These are phyloP conservation scores for Candida sp. DNA, from an alignment of 1,139 yeast genomes.

Conservation along the genomic window DNA sequence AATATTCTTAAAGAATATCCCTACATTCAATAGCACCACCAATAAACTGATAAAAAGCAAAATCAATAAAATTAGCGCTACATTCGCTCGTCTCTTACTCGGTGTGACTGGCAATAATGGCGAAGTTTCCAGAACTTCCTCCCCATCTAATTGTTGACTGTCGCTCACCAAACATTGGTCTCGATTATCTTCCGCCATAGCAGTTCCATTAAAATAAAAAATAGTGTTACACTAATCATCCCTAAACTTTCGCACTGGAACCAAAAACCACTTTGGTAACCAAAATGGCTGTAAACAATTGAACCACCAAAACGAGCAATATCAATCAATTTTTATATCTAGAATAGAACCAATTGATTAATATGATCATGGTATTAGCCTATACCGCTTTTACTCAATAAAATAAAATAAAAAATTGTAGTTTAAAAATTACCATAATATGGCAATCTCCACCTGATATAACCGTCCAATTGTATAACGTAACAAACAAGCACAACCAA, in stretches of 20 bases:
- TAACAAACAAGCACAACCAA: too few species aligned
- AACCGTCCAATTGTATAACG: too few species aligned
- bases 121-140: not conserved
- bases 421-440: too few species aligned
- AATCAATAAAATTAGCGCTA: not conserved
- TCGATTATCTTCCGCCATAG: not conserved
- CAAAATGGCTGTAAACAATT: not conserved
- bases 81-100: not conserved
- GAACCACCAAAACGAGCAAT: too few species aligned
- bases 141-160: not conserved
- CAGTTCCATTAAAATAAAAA: not conserved
- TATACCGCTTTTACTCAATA: too few species aligned
- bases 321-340: too few species aligned
- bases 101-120: slow-evolving; percentile 1
- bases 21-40: slow-evolving; percentile 6
- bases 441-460: too few species aligned
- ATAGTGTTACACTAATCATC: not conserved
- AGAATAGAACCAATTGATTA: too few species aligned
- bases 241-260: not conserved
- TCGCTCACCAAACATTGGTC: too few species aligned
- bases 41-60: not conserved
- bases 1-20: slow-evolving; percentile 6
- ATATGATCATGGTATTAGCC: too few species aligned
- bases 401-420: too few species aligned
- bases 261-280: not conserved